Evolutionary conservation across 2,329 filamentous ascomycete species (phyloP).

Genomic region (Neonectria ditissima): DNA sequence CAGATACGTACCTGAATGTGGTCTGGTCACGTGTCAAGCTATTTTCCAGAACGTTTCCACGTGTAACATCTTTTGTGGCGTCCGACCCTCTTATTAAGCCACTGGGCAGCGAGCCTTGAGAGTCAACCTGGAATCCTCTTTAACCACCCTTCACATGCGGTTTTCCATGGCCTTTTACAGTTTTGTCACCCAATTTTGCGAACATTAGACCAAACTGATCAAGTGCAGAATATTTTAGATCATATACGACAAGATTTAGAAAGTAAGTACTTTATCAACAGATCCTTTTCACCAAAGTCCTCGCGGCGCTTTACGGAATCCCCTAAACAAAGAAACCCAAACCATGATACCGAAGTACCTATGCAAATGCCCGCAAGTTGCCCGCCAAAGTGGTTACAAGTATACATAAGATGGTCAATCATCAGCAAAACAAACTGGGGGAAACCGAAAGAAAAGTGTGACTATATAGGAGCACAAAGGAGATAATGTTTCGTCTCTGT

Average conservation of each 20-base stretch:
- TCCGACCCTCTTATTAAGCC: neutral
- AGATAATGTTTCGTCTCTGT: conserved; percentile 30
- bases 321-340: conserved; percentile 7
- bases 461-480: conserved; percentile 17
- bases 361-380: conserved; percentile 35
- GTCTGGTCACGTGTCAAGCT: conserved; percentile 6
- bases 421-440: conserved; percentile 20
- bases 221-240: neutral
- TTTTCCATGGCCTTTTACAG: neutral
- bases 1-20: neutral
- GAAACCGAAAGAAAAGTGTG: conserved; percentile 1
- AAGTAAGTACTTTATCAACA: neutral
- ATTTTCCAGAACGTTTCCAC: conserved; percentile 23
- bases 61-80: neutral
- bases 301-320: neutral
- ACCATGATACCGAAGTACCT: conserved; percentile 13
- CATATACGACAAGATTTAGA: conserved; percentile 1
- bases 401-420: conserved; percentile 29
- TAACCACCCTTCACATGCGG: neutral
- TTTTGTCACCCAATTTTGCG: neutral
- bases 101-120: neutral
- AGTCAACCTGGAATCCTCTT: neutral
- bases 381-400: conserved; percentile 28
- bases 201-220: neutral
- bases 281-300: conserved; percentile 5